These are phyloP conservation scores for Aspergillus fructus DNA, from an alignment of 2,329 filamentous ascomycete species.

Conservation along the genomic window DNA sequence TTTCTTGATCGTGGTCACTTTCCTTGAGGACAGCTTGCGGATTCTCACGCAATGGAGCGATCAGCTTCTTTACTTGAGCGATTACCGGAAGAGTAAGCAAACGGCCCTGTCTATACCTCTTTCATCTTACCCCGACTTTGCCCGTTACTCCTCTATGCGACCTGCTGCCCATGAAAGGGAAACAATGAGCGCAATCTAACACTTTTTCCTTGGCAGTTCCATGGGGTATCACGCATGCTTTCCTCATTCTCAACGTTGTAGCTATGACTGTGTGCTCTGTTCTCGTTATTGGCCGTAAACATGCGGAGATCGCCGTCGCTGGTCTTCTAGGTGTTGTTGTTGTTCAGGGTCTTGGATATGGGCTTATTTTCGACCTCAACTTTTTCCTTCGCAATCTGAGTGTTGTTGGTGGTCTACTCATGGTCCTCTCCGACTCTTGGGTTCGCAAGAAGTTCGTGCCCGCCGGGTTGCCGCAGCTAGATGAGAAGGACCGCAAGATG, in stretches of 20 bases:
- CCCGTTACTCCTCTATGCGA: neutral
- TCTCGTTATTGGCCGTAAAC: conserved; percentile 86
- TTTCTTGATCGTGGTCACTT: conserved; percentile 97
- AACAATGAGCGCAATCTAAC: conserved; percentile 15
- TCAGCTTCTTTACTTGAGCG: conserved; percentile 87
- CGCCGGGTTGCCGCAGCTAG: conserved; percentile 86
- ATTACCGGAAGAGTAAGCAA: conserved; percentile 85
- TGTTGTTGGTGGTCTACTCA: conserved; percentile 93
- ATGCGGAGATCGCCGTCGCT: conserved; percentile 88
- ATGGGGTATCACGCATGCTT: conserved; percentile 82
- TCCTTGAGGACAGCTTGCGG: conserved; percentile 91
- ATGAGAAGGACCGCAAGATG: conserved; percentile 99
- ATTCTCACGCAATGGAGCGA: conserved; percentile 98
- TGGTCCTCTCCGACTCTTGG: conserved; percentile 98
- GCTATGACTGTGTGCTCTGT: conserved; percentile 80
- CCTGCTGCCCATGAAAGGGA: neutral
- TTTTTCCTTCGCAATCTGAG: conserved; percentile 99
- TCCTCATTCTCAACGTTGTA: conserved; percentile 86
- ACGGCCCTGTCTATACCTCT: neutral
- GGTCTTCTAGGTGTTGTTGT: conserved; percentile 90
- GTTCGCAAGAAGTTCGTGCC: conserved; percentile 97
- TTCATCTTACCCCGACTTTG: neutral
- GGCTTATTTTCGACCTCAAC: conserved; percentile 97
- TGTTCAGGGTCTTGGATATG: conserved; percentile 92
- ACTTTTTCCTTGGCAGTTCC: conserved; percentile 63